Percentiles rank a stretch among this genome's conserved stretches.
These are phyloP conservation scores for Cladophialophora psammophila DNA, from an alignment of 2,329 filamentous ascomycete species.

Conservation along the genomic window DNA sequence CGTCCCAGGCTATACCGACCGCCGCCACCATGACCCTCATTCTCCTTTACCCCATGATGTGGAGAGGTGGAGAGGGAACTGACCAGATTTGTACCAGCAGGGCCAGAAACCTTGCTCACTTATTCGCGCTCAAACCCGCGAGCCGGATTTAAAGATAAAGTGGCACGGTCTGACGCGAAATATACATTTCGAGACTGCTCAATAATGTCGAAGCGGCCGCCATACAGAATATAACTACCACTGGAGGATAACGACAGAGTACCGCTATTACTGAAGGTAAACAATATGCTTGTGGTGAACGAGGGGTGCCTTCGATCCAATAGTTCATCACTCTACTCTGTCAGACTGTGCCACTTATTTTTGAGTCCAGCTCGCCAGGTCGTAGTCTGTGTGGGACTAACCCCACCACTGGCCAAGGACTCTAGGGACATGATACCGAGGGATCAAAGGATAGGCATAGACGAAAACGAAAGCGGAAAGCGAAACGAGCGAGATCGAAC, in stretches of 20 bases:
- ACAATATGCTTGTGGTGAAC: too few relatives aligned
- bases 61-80: conserved; percentile 10
- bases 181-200: too few relatives aligned
- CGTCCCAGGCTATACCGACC: neutral
- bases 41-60: conserved; percentile 15
- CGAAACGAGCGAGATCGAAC: neutral
- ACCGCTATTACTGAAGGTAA: too few relatives aligned
- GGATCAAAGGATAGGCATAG: neutral
- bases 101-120: too few relatives aligned
- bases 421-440: neutral
- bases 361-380: neutral
- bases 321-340: too few relatives aligned
- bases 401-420: neutral
- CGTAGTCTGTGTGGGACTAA: conserved; percentile 1
- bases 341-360: neutral
- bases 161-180: too few relatives aligned
- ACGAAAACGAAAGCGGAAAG: neutral
- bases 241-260: too few relatives aligned
- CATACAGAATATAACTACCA: too few relatives aligned
- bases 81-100: neutral
- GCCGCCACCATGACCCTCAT: neutral
- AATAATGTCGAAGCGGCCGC: too few relatives aligned
- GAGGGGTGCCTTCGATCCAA: too few relatives aligned
- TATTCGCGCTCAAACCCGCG: too few relatives aligned
- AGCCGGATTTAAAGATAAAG: too few relatives aligned